Base-by-base conservation (phyloP, 2,329 filamentous ascomycete species). In the Epichloe baconii region DNA sequence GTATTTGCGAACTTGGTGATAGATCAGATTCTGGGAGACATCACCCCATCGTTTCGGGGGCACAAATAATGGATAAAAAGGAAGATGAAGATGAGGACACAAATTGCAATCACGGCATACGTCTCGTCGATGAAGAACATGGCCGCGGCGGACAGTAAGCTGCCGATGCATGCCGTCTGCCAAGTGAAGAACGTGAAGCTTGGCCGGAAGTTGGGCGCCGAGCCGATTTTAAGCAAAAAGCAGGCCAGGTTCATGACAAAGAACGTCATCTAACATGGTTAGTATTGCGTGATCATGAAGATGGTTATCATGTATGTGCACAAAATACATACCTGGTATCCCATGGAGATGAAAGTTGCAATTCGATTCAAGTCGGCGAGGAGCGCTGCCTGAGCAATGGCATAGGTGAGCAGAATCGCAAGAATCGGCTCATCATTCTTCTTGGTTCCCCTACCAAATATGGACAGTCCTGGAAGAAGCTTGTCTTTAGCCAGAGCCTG, bases 101-200 rank as follows among this genome's bases (percentile, higher is more conserved):
- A 82, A 17, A 93, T 82, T 47, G 86, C 89, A 1, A 79, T 80
- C 1, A 83, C 79, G 0, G 88, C 88, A 58, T 89, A 91, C 0
- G 88, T 75, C 31, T 84, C 85, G 62, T 94, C 86, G 23, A 94
- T 88, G 62, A 94, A 93, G 64, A 94, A 90, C 88, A 95, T 95
- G 56, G 85, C 87, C 2, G 76, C 76, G 0, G 84, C 86, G 23
- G 87, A 91, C 15, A 85, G 72, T n/a, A 93, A 59, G 7, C 86
- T 82, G 4, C 88, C 88, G 3, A 79, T 66, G 4, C 85, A 78
- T 2, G 88, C 88, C 5, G 87, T 91, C 63, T 88, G 80, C 83
- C 86, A 90, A 55, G 81, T 90, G 69, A 95, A 95, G 62, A 90
- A 91, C 62, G 88, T 85, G 66, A 95, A 95, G 0, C 85, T 88